Evolutionary conservation across 2,329 filamentous ascomycete species (phyloP).

Genomic region (Neonectria hederae): DNA sequence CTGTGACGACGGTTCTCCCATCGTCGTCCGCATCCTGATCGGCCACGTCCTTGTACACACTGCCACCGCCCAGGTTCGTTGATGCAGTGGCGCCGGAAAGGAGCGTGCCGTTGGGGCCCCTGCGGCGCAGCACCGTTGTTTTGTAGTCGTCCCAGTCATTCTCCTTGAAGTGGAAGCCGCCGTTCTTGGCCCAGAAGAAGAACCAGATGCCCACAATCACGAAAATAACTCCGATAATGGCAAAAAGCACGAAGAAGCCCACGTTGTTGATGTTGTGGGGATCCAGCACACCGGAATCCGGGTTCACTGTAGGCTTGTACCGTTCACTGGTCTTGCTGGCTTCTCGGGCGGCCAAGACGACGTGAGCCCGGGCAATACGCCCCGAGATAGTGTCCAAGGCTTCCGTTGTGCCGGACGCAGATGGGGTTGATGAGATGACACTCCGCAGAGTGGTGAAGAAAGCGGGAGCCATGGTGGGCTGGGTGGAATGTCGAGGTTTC

Average conservation of each 20-base stretch:
- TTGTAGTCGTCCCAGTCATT: conserved; percentile 99
- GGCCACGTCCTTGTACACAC: conserved; percentile 79
- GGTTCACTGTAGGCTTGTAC: conserved; percentile 48
- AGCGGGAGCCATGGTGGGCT: conserved; percentile 53
- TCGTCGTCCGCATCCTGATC: conserved; percentile 63
- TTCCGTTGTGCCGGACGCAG: conserved; percentile 33
- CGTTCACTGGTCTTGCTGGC: conserved; percentile 38
- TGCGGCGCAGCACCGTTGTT: conserved; percentile 87
- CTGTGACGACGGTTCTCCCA: conserved; percentile 57
- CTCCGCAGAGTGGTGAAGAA: conserved; percentile 46
- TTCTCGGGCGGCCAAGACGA: conserved; percentile 55
- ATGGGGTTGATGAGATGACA: conserved; percentile 39
- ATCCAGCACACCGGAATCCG: conserved; percentile 59
- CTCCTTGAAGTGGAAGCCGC: conserved; percentile 86
- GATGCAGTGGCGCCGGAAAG: conserved; percentile 83
- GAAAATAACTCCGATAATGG: conserved; percentile 80
- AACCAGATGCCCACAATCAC: conserved; percentile 88
- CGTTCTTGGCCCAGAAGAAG: conserved; percentile 98
- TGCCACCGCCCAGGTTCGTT: conserved; percentile 88
- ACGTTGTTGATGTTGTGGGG: conserved; percentile 69
- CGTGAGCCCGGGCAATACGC: conserved; percentile 53
- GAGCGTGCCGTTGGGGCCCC: conserved; percentile 87
- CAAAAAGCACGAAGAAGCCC: conserved; percentile 86
- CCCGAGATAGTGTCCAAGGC: conserved; percentile 48
- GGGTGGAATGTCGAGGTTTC: conserved; percentile 35